Percentiles rank a stretch among this genome's conserved stretches.
phyloP scores from a whole-genome alignment of 1,284 basidiomycete species.

The Rhodotorula sp. region DNA sequence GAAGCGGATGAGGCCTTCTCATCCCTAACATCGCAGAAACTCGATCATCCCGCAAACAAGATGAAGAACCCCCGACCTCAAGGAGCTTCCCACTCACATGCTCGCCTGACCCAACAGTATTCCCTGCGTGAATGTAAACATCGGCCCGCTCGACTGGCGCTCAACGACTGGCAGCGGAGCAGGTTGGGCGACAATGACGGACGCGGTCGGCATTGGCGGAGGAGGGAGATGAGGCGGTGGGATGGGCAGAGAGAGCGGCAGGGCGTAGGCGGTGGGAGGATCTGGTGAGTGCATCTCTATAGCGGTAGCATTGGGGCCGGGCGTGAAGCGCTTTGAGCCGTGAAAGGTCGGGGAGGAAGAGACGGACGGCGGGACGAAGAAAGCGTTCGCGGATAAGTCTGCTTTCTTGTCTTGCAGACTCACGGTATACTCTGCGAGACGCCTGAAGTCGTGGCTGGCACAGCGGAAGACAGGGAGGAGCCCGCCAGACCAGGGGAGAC shows the following conservation, averaged over 20 bases:
- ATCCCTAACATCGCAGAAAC: too few species aligned
- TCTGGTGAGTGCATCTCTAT: not conserved
- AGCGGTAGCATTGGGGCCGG: not conserved
- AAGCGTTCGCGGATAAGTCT: not conserved
- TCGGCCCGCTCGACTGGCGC: not conserved
- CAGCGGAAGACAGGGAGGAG: not conserved
- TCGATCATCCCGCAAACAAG: not conserved
- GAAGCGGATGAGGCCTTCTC: not conserved
- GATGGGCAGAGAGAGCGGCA: not conserved
- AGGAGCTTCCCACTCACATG: conserved; percentile 45
- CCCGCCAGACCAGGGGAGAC: too few species aligned
- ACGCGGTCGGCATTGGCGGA: not conserved
- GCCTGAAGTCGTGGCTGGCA: too few species aligned
- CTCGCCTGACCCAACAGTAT: conserved; percentile 56
- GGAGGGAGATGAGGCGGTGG: not conserved
- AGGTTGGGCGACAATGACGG: not conserved
- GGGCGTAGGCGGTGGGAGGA: not conserved
- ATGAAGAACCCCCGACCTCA: conserved; percentile 18
- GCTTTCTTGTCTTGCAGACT: not conserved
- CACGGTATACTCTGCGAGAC: too few species aligned
- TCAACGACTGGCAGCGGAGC: not conserved
- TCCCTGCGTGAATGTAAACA: conserved; percentile 55
- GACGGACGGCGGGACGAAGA: not conserved
- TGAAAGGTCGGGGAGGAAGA: not conserved
- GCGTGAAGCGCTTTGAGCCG: not conserved